A percentile compares a stretch with the other conserved stretches of the same genome.
These are phyloP conservation scores for Collybiopsis confluens DNA, from an alignment of 768 basidiomycete species.

Conservation along the genomic window DNA sequence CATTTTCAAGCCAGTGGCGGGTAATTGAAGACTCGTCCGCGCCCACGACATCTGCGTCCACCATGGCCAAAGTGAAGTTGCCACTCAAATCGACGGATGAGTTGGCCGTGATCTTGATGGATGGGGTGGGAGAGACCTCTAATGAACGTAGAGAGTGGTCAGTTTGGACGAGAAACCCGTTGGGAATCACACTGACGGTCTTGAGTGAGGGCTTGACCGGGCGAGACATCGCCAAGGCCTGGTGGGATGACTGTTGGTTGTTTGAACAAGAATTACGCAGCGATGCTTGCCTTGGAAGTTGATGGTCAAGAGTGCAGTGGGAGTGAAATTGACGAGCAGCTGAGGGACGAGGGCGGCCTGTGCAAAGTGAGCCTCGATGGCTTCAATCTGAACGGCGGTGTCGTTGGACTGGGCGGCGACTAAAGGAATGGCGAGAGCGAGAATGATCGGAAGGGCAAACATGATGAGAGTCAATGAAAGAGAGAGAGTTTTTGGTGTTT, in stretches of 20 bases:
- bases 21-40: slow-evolving; percentile 54
- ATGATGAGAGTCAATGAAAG: neutral
- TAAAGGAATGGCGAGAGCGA: slow-evolving; percentile 30
- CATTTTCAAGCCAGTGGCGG: slow-evolving; percentile 80
- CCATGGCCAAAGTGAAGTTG: slow-evolving; percentile 68
- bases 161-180: neutral
- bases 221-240: slow-evolving; percentile 44
- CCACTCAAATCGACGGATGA: slow-evolving; percentile 40
- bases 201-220: slow-evolving; percentile 57
- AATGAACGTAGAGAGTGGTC: neutral
- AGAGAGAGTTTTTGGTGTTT: no score
- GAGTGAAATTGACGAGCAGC: slow-evolving; percentile 55
- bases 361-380: slow-evolving; percentile 65
- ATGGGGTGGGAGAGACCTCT: slow-evolving; percentile 59
- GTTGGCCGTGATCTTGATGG: slow-evolving; percentile 47
- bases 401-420: slow-evolving; percentile 42
- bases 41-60: slow-evolving; percentile 69
- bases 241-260: slow-evolving; percentile 1
- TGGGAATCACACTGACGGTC: slow-evolving; percentile 42
- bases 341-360: slow-evolving; percentile 60
- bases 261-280: neutral
- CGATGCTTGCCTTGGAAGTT: slow-evolving; percentile 36
- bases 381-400: slow-evolving; percentile 42
- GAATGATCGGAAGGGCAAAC: slow-evolving; percentile 3
- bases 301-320: slow-evolving; percentile 52